Evolutionary conservation across 495 filamentous ascomycete genomes (phyloP), one percentile per base, ranked within the genome.

Genomic region (Sabuloglossum arenarium): DNA sequence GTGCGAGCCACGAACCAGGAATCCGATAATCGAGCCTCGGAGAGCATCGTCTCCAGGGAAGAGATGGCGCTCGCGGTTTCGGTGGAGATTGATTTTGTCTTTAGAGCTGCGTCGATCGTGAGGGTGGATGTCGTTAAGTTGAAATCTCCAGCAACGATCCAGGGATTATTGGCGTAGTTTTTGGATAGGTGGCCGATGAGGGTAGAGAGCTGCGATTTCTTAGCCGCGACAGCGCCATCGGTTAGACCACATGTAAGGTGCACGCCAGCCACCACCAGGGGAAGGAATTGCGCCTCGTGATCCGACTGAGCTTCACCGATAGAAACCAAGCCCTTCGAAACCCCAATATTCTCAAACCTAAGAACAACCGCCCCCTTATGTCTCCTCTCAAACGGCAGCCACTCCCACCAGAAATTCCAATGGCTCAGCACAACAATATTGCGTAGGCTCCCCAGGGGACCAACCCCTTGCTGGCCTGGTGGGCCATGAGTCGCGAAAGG

Each of bases 131-230:
- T 77, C 5, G 70, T 64, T 19, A 79, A 61, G 56, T 80, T 80
- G 63, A 79, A 77, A 61, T 80, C 78, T 1, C 78, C 78, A 1
- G 72, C 76, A 29, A 80, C 55, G 42, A 80, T 68, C 68, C 70
- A 77, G 23, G 69, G 64, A 56, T 70, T 67, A 0, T 52, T 29
- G 25, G 63, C 54, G 47, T 75, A 70, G 2, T 43, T 43, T 0
- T 50, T 43, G 0, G 60, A 61, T 12, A 80, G 56, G 59, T 76
- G 67, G n/a, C 55, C 56, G 10, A 73, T 59, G 12, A 79, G 28
- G 32, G 63, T 65, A 47, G 67, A 63, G 30, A 79, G 59, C 53
- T 80, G 75, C 0, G 57, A 42, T 54, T 69, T 70, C 60, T 78
- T 79, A 14, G 71, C 65, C 0, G 67, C 66, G 16, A 80, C 67